Percentiles rank a stretch among this genome's conserved stretches.
These are phyloP conservation scores for Agarophyton chilense DNA, from an alignment of 23 red algal species.

Conservation along the genomic window DNA sequence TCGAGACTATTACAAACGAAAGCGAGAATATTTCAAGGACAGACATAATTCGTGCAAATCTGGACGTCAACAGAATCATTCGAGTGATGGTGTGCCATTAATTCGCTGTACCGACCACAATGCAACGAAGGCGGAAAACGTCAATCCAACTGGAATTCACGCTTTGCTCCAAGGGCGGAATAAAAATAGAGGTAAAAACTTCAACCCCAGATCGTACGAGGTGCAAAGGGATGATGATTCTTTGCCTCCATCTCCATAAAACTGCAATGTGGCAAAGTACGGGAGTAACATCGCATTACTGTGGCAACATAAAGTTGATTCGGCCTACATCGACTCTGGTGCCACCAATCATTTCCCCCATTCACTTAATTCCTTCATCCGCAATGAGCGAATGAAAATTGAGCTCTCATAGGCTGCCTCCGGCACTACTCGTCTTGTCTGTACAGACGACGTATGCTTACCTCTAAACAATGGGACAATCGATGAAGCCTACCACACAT, in stretches of 20 bases:
- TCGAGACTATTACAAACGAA: neutral
- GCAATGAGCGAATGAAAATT: neutral
- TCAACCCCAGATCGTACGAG: neutral
- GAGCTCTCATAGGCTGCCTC: neutral
- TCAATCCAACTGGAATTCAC: neutral
- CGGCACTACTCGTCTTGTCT: too few relatives aligned
- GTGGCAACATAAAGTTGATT: neutral
- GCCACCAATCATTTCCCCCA: constrained; percentile 28
- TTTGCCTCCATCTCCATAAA: neutral
- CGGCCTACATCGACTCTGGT: constrained; percentile 30
- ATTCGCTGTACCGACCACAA: neutral
- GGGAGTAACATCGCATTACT: neutral
- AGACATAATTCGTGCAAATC: neutral
- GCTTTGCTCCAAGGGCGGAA: neutral
- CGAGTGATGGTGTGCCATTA: neutral
- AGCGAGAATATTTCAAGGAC: neutral
- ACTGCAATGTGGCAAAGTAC: neutral
- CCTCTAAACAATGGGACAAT: too few relatives aligned
- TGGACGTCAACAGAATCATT: neutral
- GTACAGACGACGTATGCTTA: too few relatives aligned
- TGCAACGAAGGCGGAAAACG: neutral
- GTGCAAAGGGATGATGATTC: neutral
- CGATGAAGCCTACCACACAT: too few relatives aligned
- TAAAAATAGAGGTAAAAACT: neutral
- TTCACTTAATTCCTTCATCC: neutral